Percentiles rank a stretch among this genome's conserved stretches.
phyloP scores from a whole-genome alignment of 345 rosid genomes.

The Cardamine chenopodiifolia region DNA sequence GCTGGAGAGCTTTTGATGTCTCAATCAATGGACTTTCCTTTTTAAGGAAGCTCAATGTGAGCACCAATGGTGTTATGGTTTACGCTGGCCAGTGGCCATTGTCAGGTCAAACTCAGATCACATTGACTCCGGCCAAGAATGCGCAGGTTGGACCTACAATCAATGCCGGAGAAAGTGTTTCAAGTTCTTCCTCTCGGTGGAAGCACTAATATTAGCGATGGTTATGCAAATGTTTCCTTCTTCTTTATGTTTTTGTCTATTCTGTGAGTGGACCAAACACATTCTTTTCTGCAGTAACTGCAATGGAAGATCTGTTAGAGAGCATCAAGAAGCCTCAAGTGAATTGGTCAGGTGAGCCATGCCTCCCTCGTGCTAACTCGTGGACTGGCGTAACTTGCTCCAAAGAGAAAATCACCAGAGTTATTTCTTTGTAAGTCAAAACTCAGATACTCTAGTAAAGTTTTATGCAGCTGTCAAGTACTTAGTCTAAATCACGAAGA shows the following conservation, averaged over 20 bases:
- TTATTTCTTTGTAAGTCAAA: conserved; percentile 64
- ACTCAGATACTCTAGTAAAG: conserved; percentile 16
- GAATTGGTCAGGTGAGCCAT: conserved; percentile 94
- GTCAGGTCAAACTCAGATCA: conserved; percentile 64
- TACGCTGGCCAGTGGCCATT: conserved; percentile 74
- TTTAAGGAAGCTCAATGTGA: conserved; percentile 60
- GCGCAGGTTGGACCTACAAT: conserved; percentile 63
- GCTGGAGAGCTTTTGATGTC: conserved; percentile 82
- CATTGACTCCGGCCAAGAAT: conserved; percentile 53
- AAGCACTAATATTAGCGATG: conserved; percentile 66
- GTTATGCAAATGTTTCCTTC: conserved; percentile 44
- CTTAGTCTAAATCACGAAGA: background rate
- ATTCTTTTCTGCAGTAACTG: conserved; percentile 48
- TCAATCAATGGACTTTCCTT: conserved; percentile 65
- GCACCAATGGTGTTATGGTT: conserved; percentile 65
- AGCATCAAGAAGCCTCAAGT: conserved; percentile 60
- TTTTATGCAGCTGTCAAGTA: background rate
- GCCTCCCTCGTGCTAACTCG: conserved; percentile 72
- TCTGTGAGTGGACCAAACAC: conserved; percentile 6
- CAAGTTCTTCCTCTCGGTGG: conserved; percentile 74
- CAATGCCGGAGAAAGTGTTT: conserved; percentile 78
- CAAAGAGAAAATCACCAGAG: conserved; percentile 52
- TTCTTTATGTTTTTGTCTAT: conserved; percentile 19
- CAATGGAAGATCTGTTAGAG: conserved; percentile 65
- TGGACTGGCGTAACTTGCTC: conserved; percentile 93